Evolutionary conservation across 1,284 basidiomycete genomes (phyloP).

Genomic region (Coniferiporia weirii): DNA sequence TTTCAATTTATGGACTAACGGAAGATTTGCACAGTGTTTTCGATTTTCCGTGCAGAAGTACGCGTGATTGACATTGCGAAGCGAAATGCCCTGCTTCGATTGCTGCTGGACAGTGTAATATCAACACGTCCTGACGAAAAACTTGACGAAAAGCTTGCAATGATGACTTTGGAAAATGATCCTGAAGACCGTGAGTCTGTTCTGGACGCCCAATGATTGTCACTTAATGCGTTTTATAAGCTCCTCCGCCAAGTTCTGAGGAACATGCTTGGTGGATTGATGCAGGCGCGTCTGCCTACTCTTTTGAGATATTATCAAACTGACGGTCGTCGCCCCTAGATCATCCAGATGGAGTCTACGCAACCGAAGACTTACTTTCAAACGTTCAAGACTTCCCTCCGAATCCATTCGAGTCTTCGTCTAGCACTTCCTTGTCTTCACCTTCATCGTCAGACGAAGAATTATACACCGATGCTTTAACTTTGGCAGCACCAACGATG

Average conservation of each 20-base stretch:
- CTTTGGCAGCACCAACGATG: conserved; percentile 52
- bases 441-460: conserved; percentile 80
- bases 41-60: conserved; percentile 73
- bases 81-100: conserved; percentile 61
- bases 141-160: conserved; percentile 66
- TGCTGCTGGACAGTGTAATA: conserved; percentile 60
- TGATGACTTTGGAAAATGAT: conserved; percentile 33
- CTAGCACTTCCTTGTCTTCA: conserved; percentile 59
- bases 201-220: conserved; percentile 20
- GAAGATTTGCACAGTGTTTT: conserved; percentile 61
- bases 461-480: conserved; percentile 63
- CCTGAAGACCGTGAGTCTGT: conserved; percentile 33
- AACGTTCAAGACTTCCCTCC: conserved; percentile 31
- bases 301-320: conserved; percentile 4
- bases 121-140: conserved; percentile 58
- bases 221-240: conserved; percentile 31
- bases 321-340: conserved; percentile 34
- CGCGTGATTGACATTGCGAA: conserved; percentile 76
- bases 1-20: background rate
- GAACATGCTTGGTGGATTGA: conserved; percentile 72
- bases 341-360: conserved; percentile 57
- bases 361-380: conserved; percentile 38
- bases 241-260: conserved; percentile 76
- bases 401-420: conserved; percentile 69
- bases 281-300: conserved; percentile 39